Evolutionary conservation across 371 early-diverging fungal species (phyloP).

Genomic region (Fennellomyces sp.): DNA sequence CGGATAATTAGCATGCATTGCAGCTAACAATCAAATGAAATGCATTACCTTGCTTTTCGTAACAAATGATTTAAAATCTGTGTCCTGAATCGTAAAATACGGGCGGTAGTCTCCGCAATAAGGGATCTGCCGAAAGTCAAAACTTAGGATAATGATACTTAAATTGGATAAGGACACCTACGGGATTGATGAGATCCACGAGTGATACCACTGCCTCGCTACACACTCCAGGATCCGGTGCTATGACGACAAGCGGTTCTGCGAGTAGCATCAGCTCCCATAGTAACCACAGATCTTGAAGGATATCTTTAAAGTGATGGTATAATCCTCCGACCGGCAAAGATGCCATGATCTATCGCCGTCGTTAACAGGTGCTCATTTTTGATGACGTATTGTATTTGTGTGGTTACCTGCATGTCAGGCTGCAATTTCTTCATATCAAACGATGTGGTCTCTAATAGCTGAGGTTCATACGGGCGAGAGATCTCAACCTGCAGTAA

Average conservation of each 20-base stretch:
- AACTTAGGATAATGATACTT: neutral
- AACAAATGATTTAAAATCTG: constrained; percentile 82
- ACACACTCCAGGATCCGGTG: constrained; percentile 86
- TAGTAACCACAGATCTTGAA: constrained; percentile 84
- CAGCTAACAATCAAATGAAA: constrained; percentile 3
- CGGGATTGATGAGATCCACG: constrained; percentile 93
- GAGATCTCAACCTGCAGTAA: constrained; percentile 77
- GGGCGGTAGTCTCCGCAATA: constrained; percentile 96
- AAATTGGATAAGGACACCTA: constrained; percentile 38
- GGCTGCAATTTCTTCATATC: constrained; percentile 70
- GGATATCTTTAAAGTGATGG: constrained; percentile 76
- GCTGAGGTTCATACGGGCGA: constrained; percentile 75
- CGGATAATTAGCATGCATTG: neutral
- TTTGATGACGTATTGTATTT: neutral
- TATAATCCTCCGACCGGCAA: constrained; percentile 72
- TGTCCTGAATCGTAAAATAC: constrained; percentile 95
- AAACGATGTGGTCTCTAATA: constrained; percentile 78
- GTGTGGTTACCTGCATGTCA: constrained; percentile 55
- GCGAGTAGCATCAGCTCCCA: constrained; percentile 97
- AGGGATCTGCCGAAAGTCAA: constrained; percentile 58
- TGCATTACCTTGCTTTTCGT: constrained; percentile 58
- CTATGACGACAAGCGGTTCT: constrained; percentile 90
- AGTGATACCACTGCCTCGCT: constrained; percentile 84
- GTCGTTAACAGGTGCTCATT: neutral
- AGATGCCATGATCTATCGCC: constrained; percentile 65